phyloP scores from a whole-genome alignment of 140 eudicot species.

The Flaveria floridana region DNA sequence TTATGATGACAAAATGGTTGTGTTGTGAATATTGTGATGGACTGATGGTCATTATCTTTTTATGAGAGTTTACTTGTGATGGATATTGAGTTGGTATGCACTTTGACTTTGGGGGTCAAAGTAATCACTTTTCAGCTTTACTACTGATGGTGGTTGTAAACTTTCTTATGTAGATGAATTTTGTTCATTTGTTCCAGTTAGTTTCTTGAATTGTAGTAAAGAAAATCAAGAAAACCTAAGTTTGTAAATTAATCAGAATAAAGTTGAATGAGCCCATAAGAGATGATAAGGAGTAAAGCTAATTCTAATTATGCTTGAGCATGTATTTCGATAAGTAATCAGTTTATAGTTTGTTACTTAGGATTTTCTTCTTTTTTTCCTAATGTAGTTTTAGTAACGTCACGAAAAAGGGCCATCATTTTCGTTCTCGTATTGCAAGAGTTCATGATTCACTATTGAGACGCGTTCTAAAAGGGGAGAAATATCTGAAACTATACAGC shows the following conservation, averaged over 20 bases:
- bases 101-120: constrained; percentile 34
- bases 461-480: constrained; percentile 74
- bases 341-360: constrained; percentile 1
- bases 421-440: constrained; percentile 51
- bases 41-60: constrained; percentile 18
- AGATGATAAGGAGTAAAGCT: neutral
- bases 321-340: neutral
- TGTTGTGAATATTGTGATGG: constrained; percentile 24
- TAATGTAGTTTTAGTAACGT: constrained; percentile 45
- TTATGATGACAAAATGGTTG: constrained; percentile 32
- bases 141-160: constrained; percentile 15
- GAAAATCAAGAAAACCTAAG: constrained; percentile 17
- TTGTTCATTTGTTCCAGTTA: constrained; percentile 1
- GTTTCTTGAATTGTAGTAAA: constrained; percentile 19
- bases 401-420: constrained; percentile 44
- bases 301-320: neutral
- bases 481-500: constrained; percentile 82
- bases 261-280: neutral
- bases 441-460: constrained; percentile 76
- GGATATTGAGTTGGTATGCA: constrained; percentile 19
- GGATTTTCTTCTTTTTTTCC: constrained; percentile 1
- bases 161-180: constrained; percentile 13
- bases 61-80: constrained; percentile 13
- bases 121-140: constrained; percentile 26
- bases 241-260: neutral